phyloP scores from a whole-genome alignment of 2,329 filamentous ascomycete species.

The Grosmannia huntii region DNA sequence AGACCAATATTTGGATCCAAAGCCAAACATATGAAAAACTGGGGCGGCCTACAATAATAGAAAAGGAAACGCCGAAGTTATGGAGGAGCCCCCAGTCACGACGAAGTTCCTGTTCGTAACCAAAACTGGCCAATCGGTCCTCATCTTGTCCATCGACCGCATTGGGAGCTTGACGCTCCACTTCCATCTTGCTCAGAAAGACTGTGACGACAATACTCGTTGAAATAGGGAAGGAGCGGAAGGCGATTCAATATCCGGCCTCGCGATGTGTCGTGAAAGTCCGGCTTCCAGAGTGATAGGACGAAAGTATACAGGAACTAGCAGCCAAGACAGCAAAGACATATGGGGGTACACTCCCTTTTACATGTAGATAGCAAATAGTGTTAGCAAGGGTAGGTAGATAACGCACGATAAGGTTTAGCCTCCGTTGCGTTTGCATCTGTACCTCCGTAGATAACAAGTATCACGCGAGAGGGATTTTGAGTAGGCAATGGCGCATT shows the following conservation, averaged over 20 bases:
- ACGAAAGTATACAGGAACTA: neutral
- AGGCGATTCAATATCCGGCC: too few species aligned
- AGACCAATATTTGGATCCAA: neutral
- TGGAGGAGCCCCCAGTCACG: constrained; percentile 45
- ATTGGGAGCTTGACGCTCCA: constrained; percentile 16
- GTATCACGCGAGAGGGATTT: neutral
- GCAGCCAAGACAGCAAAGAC: neutral
- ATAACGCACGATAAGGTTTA: neutral
- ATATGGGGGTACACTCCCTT: neutral
- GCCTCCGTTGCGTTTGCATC: neutral
- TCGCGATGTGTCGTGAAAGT: neutral
- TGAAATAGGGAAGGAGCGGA: neutral
- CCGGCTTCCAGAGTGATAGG: neutral
- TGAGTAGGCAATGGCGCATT: neutral
- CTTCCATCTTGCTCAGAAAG: constrained; percentile 2
- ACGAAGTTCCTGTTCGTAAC: constrained; percentile 46
- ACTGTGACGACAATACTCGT: neutral
- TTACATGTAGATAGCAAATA: neutral
- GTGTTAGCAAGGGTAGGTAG: neutral
- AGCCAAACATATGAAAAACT: neutral
- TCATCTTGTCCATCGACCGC: constrained; percentile 29
- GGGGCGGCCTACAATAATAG: constrained; percentile 36
- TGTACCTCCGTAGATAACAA: neutral
- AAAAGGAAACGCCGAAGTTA: constrained; percentile 50
- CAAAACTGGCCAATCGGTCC: constrained; percentile 38